Conservation (phyloP, 176 grass and related monocot species). For the Bolboschoenus planiculmis region DNA sequence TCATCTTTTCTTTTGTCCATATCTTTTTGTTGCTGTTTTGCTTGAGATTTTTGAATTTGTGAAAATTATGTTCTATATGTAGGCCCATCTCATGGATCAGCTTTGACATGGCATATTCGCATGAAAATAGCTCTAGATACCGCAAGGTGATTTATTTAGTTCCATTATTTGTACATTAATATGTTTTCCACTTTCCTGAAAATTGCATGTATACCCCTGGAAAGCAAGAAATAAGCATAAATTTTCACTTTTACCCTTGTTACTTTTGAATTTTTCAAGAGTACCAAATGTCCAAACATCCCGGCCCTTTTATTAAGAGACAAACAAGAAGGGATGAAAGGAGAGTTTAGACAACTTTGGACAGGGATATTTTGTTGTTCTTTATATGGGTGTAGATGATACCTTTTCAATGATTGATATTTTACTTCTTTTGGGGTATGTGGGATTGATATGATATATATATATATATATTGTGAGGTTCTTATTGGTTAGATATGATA, state of each 20-base stretch:
- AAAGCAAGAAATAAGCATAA: not conserved
- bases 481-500: constrained; percentile 32
- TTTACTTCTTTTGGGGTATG: not conserved
- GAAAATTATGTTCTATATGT: constrained; percentile 28
- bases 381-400: not conserved
- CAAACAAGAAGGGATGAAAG: not conserved
- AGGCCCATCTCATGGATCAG: constrained; percentile 89
- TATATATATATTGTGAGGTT: not conserved
- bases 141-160: constrained; percentile 56
- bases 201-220: not conserved
- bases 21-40: constrained; percentile 32
- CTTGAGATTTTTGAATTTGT: constrained; percentile 23
- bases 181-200: not conserved
- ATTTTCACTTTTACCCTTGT: not conserved
- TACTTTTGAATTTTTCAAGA: not conserved
- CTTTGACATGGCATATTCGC: constrained; percentile 73
- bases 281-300: not conserved
- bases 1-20: constrained; percentile 10
- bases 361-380: not conserved
- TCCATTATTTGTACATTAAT: constrained; percentile 20
- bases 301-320: not conserved
- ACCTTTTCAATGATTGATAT: not conserved
- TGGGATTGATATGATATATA: not conserved
- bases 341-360: not conserved
- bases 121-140: constrained; percentile 97